These are phyloP conservation scores for Favolaschia claudopus DNA, from an alignment of 768 basidiomycete genomes.

Conservation along the genomic window DNA sequence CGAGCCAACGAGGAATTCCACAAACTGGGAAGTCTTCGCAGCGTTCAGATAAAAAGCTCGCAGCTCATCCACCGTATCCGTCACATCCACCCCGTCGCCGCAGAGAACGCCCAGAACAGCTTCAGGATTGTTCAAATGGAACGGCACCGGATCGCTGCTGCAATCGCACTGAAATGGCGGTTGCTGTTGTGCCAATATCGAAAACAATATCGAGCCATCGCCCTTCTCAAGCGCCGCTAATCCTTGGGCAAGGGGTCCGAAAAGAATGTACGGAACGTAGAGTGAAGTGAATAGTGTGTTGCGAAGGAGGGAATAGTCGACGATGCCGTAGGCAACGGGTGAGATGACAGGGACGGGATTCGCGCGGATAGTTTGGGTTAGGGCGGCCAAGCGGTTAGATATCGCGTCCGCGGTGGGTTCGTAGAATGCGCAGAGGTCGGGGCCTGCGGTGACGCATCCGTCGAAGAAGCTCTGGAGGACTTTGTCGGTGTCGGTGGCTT, in stretches of 20 bases:
- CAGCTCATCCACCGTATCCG: constrained; percentile 23
- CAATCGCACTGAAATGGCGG: constrained; percentile 8
- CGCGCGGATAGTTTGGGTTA: constrained; percentile 24
- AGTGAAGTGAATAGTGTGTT: constrained; percentile 29
- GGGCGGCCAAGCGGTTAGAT: constrained; percentile 21
- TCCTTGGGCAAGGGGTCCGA: constrained; percentile 22
- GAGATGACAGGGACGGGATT: constrained; percentile 31
- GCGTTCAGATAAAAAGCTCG: constrained; percentile 14
- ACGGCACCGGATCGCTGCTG: neutral
- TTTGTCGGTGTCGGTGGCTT: constrained; percentile 32
- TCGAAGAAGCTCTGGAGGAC: constrained; percentile 32
- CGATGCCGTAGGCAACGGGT: constrained; percentile 29
- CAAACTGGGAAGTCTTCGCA: constrained; percentile 22
- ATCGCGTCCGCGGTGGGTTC: constrained; percentile 29
- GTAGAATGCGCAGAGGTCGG: constrained; percentile 32
- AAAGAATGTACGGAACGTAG: constrained; percentile 31
- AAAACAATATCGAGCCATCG: constrained; percentile 29
- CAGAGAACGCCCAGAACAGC: constrained; percentile 20
- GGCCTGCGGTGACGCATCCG: constrained; percentile 32
- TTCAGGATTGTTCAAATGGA: constrained; percentile 1
- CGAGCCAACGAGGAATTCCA: constrained; percentile 20
- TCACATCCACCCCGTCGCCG: constrained; percentile 28
- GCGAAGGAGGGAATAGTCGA: constrained; percentile 32
- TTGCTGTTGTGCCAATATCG: neutral
- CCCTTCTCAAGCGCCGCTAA: constrained; percentile 37